Evolutionary conservation across 2,329 filamentous ascomycete genomes (phyloP), one percentile per base, ranked within the genome.

Genomic region (Colletotrichum godetiae): DNA sequence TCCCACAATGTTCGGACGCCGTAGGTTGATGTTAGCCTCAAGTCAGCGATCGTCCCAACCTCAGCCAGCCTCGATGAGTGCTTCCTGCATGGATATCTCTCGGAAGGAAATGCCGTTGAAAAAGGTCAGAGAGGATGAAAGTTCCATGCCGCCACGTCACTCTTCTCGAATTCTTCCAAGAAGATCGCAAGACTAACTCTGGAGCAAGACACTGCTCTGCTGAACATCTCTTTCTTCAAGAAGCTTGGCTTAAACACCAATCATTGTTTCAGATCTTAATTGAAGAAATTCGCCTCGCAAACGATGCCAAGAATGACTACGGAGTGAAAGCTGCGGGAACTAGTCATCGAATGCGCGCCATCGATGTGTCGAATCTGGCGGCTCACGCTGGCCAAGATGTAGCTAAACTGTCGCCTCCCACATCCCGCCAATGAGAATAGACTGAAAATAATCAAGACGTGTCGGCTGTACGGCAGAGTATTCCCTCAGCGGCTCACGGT

Each of bases 391-490:
- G 42, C n/a, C 5, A 12, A 35, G 3, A 8, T 27, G 13, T 37
- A 29, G 61, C 49, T 37, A 15, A 27, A 42, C 19, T n/a, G 10
- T 37, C 0, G 4, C 13, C 22, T 15, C 61, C 61, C 61, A 55
- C 61, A 35, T 64, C 61, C 49, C 31, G 22, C n/a, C 6, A 13
- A 55, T 19, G 29, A 13, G 31, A 37, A 37, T 31, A 27, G 27
- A 29, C 31, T 5, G 8, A 55, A 24, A 12, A 55, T 37, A 37
- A 37, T n/a, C 61, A 53, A 55, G 29, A 64, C 31, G 61, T 65
- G 24, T 57, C 62, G 62, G 62, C 62, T 65, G 52, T n/a, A 65
- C 62, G 62, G 62, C 62, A 65, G 12, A 37, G 12, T n/a, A 27
- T 64, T 15, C 61, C 13, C 31, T 24, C 46, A 24, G 42, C 42